These are phyloP conservation scores for Asterophora parasitica DNA, from an alignment of 768 basidiomycete species.

Conservation along the genomic window DNA sequence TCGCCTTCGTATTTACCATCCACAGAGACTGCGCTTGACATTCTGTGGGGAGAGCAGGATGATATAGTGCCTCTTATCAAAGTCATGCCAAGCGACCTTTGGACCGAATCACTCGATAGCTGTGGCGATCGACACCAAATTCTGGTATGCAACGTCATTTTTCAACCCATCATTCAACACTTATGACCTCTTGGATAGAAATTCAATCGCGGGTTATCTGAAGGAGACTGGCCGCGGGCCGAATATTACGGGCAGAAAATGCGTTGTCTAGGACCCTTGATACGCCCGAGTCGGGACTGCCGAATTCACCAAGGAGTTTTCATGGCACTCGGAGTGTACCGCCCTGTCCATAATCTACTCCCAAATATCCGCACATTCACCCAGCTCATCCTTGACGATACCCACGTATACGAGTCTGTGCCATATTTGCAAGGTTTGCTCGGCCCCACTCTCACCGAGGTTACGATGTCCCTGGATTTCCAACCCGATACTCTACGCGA, in stretches of 20 bases:
- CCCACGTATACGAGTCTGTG: not conserved
- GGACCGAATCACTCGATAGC: not conserved
- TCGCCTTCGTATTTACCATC: not conserved
- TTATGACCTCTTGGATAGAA: not conserved
- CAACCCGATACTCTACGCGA: not conserved
- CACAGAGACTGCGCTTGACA: not conserved
- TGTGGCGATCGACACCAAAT: not conserved
- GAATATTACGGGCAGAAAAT: constrained; percentile 1
- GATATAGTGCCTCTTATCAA: not conserved
- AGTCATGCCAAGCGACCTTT: constrained; percentile 4
- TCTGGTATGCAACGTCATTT: not conserved
- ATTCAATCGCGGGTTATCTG: not conserved
- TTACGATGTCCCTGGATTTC: not conserved
- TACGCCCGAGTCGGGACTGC: not conserved
- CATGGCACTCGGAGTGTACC: not conserved
- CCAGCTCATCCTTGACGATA: not conserved
- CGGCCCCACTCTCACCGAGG: not conserved
- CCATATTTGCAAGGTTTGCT: not conserved
- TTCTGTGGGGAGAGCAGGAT: not conserved
- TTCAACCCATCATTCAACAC: too few relatives aligned
- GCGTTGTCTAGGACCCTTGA: not conserved
- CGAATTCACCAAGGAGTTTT: not conserved
- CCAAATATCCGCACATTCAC: not conserved
- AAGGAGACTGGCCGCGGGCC: not conserved
- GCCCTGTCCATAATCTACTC: not conserved